A percentile compares a stretch with the other conserved stretches of the same genome.
These are phyloP conservation scores for Echeveria elegans DNA, from an alignment of 164 flowering plant genomes.

Conservation along the genomic window DNA sequence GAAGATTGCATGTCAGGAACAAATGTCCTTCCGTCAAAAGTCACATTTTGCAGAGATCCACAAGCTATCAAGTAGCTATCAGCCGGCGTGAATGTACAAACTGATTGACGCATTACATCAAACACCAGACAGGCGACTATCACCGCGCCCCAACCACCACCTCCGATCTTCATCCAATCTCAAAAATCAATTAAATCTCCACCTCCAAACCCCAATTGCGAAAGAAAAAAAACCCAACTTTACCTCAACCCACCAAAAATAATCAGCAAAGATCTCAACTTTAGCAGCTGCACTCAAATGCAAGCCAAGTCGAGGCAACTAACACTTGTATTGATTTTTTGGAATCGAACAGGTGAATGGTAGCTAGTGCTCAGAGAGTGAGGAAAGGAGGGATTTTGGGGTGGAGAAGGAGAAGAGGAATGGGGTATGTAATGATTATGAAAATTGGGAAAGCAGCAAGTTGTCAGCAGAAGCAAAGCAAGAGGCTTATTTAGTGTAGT, in stretches of 20 bases:
- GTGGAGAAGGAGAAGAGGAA: too few relatives aligned
- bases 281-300: neutral
- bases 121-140: neutral
- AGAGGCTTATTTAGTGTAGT: too few relatives aligned
- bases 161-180: neutral
- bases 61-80: constrained; percentile 69
- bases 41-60: constrained; percentile 62
- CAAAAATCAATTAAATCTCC: neutral
- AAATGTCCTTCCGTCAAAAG: constrained; percentile 47
- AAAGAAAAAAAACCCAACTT: neutral
- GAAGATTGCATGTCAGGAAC: constrained; percentile 62
- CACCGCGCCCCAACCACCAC: neutral
- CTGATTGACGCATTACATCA: neutral
- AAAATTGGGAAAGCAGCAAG: too few relatives aligned
- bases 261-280: neutral
- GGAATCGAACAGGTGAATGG: too few relatives aligned
- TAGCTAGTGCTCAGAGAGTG: too few relatives aligned
- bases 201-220: neutral
- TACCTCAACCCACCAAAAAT: constrained; percentile 2
- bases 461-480: too few relatives aligned
- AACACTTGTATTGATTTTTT: neutral
- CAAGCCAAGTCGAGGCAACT: neutral
- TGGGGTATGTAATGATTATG: too few relatives aligned
- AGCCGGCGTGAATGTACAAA: constrained; percentile 34
- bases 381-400: too few relatives aligned